Evolutionary conservation across 306 rosid genomes (phyloP), one percentile per base, ranked within the genome.

Genomic region (Glycine latifolia): DNA sequence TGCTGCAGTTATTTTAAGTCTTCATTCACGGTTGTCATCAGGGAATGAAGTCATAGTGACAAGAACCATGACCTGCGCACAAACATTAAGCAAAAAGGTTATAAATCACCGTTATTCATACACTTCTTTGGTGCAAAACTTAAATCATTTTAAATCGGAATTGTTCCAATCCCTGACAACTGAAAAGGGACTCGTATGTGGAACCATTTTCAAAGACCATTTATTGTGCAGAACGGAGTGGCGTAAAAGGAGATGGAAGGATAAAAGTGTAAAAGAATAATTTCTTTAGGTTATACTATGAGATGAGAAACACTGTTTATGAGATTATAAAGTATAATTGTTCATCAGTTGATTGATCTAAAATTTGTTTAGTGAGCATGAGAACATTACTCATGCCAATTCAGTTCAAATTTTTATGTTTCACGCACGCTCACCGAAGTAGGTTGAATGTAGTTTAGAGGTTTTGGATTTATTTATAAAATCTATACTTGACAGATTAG

Each of bases 21-120:
- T 58, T 53, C 53, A 33, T 11, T 78, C 41, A 31, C 35, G 49
- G 26, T 58, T 81, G 47, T 14, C 16, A 71, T 87, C 82, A 89
- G 47, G 92, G 90, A 62, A 71, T 72, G 83, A 83, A 87, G 13
- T 89, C 91, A 60, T 83, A 92, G 67, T 54, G 89, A 75, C 97
- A 91, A 83, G 94, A 86, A 49, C 12, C 87, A 75, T 90, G 85
- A 75, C 93, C 94, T 90, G 90, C 85, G 86, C 11, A 47, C 12
- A 76, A 75, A 74, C 47, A 81, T 15, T 67, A 53, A 63, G 56
- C 33, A 7, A 13, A 76, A 52, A 59, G 7, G 5, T 54, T 75
- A 73, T 44, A 71, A 11, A 68, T 26, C 1, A 78, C 44, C 12
- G 3, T 43, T 6, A 13, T 46, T 46, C 31, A 26, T 26, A 26